A percentile compares a stretch with the other conserved stretches of the same genome.
Evolutionary conservation across 148 eudicot species (phyloP).

Genomic region (Polygonum maritimum): DNA sequence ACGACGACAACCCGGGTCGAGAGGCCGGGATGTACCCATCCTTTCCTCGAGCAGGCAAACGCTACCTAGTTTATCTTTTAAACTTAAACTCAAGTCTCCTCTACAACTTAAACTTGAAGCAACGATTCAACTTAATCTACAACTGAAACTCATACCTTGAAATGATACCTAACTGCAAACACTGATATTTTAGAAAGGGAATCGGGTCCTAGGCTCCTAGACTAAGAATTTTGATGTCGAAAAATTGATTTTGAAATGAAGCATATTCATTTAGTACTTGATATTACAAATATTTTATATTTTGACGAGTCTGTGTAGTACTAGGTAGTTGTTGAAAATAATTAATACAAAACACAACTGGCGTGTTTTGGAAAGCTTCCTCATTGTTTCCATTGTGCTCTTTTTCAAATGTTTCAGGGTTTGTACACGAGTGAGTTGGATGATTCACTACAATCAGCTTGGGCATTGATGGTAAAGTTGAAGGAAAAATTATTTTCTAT

Average conservation of each 20-base stretch:
- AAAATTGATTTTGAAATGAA: neutral
- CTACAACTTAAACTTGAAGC: too few species aligned
- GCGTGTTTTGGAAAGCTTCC: neutral
- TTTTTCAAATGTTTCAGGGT: conserved; percentile 36
- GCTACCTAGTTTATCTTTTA: too few species aligned
- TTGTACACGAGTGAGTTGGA: conserved; percentile 52
- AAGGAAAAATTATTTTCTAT: conserved; percentile 71
- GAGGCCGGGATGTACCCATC: too few species aligned
- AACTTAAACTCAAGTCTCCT: too few species aligned
- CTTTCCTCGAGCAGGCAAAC: too few species aligned
- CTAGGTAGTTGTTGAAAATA: neutral
- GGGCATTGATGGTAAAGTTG: conserved; percentile 69
- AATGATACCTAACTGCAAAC: neutral
- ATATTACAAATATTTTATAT: neutral
- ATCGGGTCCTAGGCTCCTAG: neutral
- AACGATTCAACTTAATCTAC: too few species aligned
- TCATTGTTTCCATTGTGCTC: neutral
- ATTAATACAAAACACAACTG: neutral
- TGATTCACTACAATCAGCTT: conserved; percentile 55
- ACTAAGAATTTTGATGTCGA: neutral
- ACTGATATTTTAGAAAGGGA: neutral
- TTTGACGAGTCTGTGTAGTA: too few species aligned
- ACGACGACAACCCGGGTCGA: too few species aligned
- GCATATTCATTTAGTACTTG: neutral
- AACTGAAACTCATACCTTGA: too few species aligned